A percentile compares a stretch with the other conserved stretches of the same genome.
phyloP scores from a whole-genome alignment of 1,284 basidiomycete species.

The Melampsora americana region DNA sequence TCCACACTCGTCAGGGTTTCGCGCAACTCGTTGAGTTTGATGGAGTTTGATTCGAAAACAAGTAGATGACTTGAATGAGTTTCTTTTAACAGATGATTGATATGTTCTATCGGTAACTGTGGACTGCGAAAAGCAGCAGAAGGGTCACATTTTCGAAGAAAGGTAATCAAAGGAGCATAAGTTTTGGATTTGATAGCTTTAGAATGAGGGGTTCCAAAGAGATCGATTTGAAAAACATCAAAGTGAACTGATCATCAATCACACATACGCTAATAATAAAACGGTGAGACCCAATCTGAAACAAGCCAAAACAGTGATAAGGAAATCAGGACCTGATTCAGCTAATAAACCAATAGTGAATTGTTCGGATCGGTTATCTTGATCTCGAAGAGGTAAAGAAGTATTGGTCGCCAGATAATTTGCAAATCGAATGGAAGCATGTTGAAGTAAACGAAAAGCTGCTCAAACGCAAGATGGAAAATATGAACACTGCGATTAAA shows the following conservation, averaged over 20 bases:
- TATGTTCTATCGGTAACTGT: not conserved
- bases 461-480: not conserved
- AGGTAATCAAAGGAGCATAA: not conserved
- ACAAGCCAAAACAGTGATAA: conserved; percentile 13
- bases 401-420: not conserved
- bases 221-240: not conserved
- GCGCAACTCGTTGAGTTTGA: not conserved
- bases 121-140: not conserved
- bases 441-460: not conserved
- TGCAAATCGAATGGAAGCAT: not conserved
- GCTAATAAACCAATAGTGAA: not conserved
- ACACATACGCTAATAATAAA: conserved; percentile 6
- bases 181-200: not conserved
- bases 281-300: not conserved
- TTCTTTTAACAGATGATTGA: not conserved
- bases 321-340: conserved; percentile 14
- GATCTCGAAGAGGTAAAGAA: not conserved
- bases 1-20: not conserved
- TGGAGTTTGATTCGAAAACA: not conserved
- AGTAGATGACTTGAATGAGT: conserved; percentile 6
- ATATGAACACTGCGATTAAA: not conserved
- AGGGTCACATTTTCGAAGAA: not conserved
- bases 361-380: not conserved
- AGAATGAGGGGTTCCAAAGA: not conserved
- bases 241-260: not conserved